Evolutionary conservation across 1,284 basidiomycete species (phyloP).

Genomic region (Cutaneotrichosporon dermatis): DNA sequence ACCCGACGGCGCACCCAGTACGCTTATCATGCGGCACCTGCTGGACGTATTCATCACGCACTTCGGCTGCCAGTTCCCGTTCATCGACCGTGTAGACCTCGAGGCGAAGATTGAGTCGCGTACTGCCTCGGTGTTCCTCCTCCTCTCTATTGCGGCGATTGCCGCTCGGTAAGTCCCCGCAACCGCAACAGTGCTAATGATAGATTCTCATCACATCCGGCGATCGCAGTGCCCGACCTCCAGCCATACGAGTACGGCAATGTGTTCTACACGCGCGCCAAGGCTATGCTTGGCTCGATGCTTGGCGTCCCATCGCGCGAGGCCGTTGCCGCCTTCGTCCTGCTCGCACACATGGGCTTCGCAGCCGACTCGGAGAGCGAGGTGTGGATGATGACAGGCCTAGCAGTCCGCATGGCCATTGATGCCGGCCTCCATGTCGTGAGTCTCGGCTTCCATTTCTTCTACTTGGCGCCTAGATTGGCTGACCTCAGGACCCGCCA

Average conservation of each 20-base stretch:
- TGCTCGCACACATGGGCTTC: conserved; percentile 30
- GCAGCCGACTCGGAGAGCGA: conserved; percentile 33
- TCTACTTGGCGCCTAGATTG: too few species aligned
- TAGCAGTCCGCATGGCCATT: conserved; percentile 33
- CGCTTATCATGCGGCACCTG: conserved; percentile 27
- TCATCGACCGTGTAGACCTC: conserved; percentile 21
- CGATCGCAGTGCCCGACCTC: conserved; percentile 27
- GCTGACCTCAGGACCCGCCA: conserved; percentile 2
- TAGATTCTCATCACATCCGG: conserved; percentile 32
- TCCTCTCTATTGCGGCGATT: conserved; percentile 27
- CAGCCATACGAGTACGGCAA: conserved; percentile 33
- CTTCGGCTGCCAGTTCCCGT: conserved; percentile 33
- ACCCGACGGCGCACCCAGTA: conserved; percentile 17
- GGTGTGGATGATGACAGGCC: conserved; percentile 33
- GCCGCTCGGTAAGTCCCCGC: conserved; percentile 25
- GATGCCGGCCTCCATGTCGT: conserved; percentile 29
- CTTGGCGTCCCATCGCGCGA: conserved; percentile 30
- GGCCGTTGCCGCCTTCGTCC: conserved; percentile 25
- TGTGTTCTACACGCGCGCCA: conserved; percentile 28
- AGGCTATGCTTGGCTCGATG: conserved; percentile 30
- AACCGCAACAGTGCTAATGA: too few species aligned
- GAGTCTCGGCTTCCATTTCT: not conserved
- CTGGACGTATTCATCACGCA: conserved; percentile 28
- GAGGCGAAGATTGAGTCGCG: conserved; percentile 17
- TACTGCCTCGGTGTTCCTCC: conserved; percentile 26